Base-by-base conservation (phyloP, 179 eudicot species). In the Silene coronaria region DNA sequence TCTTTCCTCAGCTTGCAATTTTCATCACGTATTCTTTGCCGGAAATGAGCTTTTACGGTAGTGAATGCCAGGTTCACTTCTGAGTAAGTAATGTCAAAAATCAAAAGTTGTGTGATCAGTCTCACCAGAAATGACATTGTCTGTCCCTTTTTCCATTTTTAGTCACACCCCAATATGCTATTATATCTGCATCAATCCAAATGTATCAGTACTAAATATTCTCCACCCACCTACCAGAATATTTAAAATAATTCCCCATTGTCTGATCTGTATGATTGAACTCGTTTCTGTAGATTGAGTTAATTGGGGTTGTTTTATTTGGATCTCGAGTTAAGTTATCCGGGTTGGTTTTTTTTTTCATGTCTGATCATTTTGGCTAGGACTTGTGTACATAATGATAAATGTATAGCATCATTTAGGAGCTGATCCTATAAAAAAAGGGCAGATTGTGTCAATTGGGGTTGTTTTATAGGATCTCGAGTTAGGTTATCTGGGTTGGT, bases 141-240 rank as follows among this genome's bases (percentile, higher is more conserved):
- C 23, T 24, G n/a, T 28, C 34, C 19, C 19, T 51, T 51, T 62
- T 24, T 24, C 34, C 34, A 62, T 62, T 24, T 62, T 62, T 1
- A 62, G 4, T 13, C 16, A 62, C 28, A 62, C 28, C 14, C 11
- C 19, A 2, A 24, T 62, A 62, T 24, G 67, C n/a, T 28, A 62
- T 62, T 62, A 13, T 24, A 62, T 62, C 34, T 62, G 34, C 67
- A 62, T 62, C 34, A 23, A 62, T 28, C 57, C 57, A 51, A 51
- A 51, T 51, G 57, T 51, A 51, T 62, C 67, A 62, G 28, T 62
- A 26, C 34, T 62, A 62, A 62, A 24, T 62, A 62, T 62, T 62
- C 67, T 62, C 34, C 67, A 62, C 30, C 34, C 67, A 62, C 67
- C 67, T 62, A 17, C 34, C 67, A 24, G 16, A 24, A 62, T 9